These are phyloP conservation scores for Cercophora newfieldiana DNA, from an alignment of 495 filamentous ascomycete species.

Conservation along the genomic window DNA sequence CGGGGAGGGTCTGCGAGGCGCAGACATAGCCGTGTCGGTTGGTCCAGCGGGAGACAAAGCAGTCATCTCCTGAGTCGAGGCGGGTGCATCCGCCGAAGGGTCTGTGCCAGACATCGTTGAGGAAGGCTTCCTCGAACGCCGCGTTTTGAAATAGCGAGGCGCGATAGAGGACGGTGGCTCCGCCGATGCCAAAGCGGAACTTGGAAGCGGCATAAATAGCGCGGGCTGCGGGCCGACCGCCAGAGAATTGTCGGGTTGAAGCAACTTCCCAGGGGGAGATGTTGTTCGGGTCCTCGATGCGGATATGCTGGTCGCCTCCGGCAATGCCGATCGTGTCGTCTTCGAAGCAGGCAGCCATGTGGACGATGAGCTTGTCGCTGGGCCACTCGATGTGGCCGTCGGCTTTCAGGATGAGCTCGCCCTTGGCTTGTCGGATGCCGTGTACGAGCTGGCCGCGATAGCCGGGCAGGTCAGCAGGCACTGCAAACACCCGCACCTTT, in stretches of 20 bases:
- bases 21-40: neutral
- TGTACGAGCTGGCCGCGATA: conserved; percentile 1
- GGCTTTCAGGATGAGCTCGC: conserved; percentile 4
- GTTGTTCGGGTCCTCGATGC: neutral
- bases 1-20: neutral
- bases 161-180: neutral
- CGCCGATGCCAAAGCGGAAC: conserved; percentile 5
- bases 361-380: neutral
- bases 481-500: neutral
- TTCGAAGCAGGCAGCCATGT: conserved; percentile 12
- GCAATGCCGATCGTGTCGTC: conserved; percentile 4
- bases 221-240: neutral
- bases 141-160: neutral
- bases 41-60: conserved; percentile 3
- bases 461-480: neutral
- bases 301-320: neutral
- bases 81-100: conserved; percentile 5
- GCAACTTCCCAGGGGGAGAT: conserved; percentile 8
- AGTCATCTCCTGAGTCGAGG: conserved; percentile 10
- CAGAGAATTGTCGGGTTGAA: neutral
- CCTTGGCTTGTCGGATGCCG: neutral
- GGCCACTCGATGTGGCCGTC: conserved; percentile 11
- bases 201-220: neutral
- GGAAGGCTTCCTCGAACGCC: neutral
- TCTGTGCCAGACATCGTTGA: conserved; percentile 3